Evolutionary conservation across 2,329 filamentous ascomycete genomes (phyloP), one percentile per base, ranked within the genome.

Genomic region (Chrysoporthe austroafricana): DNA sequence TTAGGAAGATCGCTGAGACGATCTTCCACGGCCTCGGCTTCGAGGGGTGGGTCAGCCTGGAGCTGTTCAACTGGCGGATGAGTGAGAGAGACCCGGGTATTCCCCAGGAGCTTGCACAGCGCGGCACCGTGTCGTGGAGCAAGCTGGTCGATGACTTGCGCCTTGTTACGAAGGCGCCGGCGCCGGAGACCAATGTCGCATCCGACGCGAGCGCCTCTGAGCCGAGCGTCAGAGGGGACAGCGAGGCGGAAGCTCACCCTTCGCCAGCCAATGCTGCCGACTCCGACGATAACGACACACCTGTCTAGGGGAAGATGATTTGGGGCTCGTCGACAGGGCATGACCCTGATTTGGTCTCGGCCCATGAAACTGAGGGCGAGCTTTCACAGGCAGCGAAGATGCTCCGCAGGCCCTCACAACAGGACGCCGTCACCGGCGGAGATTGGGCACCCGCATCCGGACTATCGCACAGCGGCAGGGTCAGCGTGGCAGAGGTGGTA

Each of bases 41-140:
- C 71, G 79, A 86, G 64, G 91, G 91, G 2, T 92, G 89, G 86
- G 82, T 92, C 59, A 91, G 88, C 73, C 85, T 91, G 71, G 91
- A 93, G 79, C 78, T 93, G 18, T 93, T 93, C 75, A 87, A 88
- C 72, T 78, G 85, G 44, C 82, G 82, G 36, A 85, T 91, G 81
- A 79, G 82, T 1, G 84, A 89, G 67, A 74, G 78, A 11, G 83
- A 83, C 11, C 66, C 79, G 3, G 74, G 73, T 0, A 84, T 89
- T 4, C 87, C 88, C 0, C 80, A 81, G 66, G 83, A 86, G 72
- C 69, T 77, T 5, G 83, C 87, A 64, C 74, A 77, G 13, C 80
- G 83, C 16, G 78, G 84, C 0, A 77, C 76, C 0, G 82, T 86
- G 14, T 88, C 89, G 0, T 84, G 82, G 74, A 81, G 83, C 67